phyloP scores from a whole-genome alignment of 31 red algal species.

The Odonthalia washingtoniensis region DNA sequence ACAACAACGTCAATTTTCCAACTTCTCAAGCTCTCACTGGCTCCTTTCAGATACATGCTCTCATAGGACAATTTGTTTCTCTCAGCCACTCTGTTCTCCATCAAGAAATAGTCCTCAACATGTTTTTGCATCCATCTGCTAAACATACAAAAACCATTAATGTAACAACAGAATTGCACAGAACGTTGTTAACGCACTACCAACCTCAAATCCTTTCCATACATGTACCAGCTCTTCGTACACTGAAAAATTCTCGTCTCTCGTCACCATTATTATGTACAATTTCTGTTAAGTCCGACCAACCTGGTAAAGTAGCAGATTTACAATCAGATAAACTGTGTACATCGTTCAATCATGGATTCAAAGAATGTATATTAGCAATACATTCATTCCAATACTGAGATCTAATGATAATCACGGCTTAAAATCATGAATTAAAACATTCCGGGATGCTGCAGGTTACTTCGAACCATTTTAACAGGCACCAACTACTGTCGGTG shows the following conservation, averaged over 20 bases:
- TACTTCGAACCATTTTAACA: slow-evolving; percentile 46
- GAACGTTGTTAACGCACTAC: background rate
- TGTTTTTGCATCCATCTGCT: background rate
- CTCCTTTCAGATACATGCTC: too few relatives aligned
- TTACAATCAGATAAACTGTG: slow-evolving; percentile 41
- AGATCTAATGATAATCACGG: slow-evolving; percentile 45
- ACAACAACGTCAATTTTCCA: too few relatives aligned
- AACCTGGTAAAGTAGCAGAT: slow-evolving; percentile 21
- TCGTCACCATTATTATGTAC: slow-evolving; percentile 42
- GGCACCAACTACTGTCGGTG: slow-evolving; percentile 53
- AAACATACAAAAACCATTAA: background rate
- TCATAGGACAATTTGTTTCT: background rate
- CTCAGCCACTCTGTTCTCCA: background rate
- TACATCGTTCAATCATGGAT: slow-evolving; percentile 54
- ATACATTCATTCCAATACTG: slow-evolving; percentile 32
- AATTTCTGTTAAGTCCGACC: slow-evolving; percentile 58
- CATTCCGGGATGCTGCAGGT: slow-evolving; percentile 58
- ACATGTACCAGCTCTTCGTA: background rate
- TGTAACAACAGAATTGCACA: background rate
- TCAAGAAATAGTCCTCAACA: background rate
- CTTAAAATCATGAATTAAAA: slow-evolving; percentile 5
- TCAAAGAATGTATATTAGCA: slow-evolving; percentile 53
- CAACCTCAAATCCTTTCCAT: background rate
- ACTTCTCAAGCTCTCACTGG: too few relatives aligned
- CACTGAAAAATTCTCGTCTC: background rate